phyloP scores from a whole-genome alignment of 2,329 filamentous ascomycete species.

The Colletotrichum acutatum region DNA sequence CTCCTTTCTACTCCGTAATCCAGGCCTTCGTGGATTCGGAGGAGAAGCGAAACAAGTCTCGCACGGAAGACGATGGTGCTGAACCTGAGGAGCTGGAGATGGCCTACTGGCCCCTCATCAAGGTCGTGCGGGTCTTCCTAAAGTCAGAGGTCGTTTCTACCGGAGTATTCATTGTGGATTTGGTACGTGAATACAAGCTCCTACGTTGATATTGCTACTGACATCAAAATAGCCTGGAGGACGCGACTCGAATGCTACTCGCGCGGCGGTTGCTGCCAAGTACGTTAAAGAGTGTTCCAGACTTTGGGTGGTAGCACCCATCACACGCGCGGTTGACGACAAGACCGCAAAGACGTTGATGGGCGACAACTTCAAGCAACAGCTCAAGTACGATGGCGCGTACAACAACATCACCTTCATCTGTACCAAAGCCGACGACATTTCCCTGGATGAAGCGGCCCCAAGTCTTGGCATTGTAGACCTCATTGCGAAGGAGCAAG shows the following conservation, averaged over 20 bases:
- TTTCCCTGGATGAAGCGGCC: slow-evolving; percentile 49
- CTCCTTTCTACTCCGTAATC: slow-evolving; percentile 2
- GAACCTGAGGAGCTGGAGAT: slow-evolving; percentile 15
- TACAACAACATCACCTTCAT: slow-evolving; percentile 68
- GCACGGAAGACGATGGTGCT: not conserved
- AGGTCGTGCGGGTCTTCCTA: slow-evolving; percentile 55
- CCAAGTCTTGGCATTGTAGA: slow-evolving; percentile 45
- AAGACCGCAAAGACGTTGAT: slow-evolving; percentile 67
- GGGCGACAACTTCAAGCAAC: slow-evolving; percentile 66
- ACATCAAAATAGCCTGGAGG: slow-evolving; percentile 57
- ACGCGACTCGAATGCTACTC: slow-evolving; percentile 69
- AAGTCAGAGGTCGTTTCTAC: slow-evolving; percentile 47
- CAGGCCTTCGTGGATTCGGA: slow-evolving; percentile 22
- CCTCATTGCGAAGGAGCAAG: not conserved
- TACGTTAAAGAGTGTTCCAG: slow-evolving; percentile 71
- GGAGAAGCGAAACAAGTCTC: not conserved
- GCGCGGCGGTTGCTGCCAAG: slow-evolving; percentile 64
- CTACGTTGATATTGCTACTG: slow-evolving; percentile 1
- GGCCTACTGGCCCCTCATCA: slow-evolving; percentile 62
- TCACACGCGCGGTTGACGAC: slow-evolving; percentile 69
- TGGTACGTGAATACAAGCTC: slow-evolving; percentile 49
- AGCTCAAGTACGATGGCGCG: slow-evolving; percentile 68
- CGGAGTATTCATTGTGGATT: slow-evolving; percentile 54
- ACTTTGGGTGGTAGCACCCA: slow-evolving; percentile 72
- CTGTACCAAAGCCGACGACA: slow-evolving; percentile 72